Evolutionary conservation across 306 rosid species (phyloP), one percentile per base, ranked within the genome.

Genomic region (Cicer pinnatifidum): DNA sequence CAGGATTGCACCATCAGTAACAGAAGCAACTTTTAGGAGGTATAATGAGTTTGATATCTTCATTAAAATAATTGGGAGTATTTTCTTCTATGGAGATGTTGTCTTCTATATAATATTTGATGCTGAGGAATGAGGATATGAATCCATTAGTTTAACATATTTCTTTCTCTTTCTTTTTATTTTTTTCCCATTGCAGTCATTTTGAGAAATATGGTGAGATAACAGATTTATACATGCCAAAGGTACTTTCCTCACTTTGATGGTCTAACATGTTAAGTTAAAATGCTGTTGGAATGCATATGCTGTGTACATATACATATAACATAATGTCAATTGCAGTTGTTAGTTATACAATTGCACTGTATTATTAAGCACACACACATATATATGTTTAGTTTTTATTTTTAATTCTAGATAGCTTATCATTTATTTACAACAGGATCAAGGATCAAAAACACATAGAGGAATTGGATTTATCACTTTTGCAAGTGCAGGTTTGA

Each of bases 191-290:
- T 80, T 81, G 82, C 97, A 95, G 99, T 72, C 93, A 95, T 86
- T 95, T 95, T 87, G 99, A 90, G 92, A 90, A 84, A 71, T 95
- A 91, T 82, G 99, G 99, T n/a, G 97, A 95, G 6, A 95, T 95
- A 78, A 90, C 96, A 17, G 97, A 95, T 86, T 77, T 95, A 23
- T 95, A 90, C 87, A 92, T 95, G 99, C 99, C 99, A 4, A 95
- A 95, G 99, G 99, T 95, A 75, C 74, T 72, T 48, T 62, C 13
- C 52, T 70, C 64, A 71, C 59, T 67, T 12, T 15, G 35, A 76
- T 67, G 63, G 63, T 69, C 15, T 57, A 35, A 52, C 67, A 28
- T 13, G 15, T 28, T 1, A 19, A 82, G 61, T 28, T 69, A 28
- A 61, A 69, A 69, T 54, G 72, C 6, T 7, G 60, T 41, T 76